Percentiles rank a stretch among this genome's conserved stretches.
Conservation (phyloP, 2,329 filamentous ascomycete species). For the Penicillium sp. region DNA sequence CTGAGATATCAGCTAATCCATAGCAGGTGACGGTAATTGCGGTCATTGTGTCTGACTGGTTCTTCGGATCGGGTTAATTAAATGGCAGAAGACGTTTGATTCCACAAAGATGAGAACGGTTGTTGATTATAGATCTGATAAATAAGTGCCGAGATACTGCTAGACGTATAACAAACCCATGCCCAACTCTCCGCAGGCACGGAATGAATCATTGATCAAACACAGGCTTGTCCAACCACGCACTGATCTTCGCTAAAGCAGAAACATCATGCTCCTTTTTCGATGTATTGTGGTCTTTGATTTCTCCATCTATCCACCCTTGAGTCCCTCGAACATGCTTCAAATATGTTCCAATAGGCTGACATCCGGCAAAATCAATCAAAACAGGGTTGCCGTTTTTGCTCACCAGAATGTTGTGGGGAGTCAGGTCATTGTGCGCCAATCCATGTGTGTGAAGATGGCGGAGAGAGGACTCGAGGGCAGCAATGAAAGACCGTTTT, state of each 20-base stretch:
- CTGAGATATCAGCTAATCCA: background rate
- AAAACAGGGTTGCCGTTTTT: constrained; percentile 24
- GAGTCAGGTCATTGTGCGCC: constrained; percentile 32
- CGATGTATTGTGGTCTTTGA: constrained; percentile 1
- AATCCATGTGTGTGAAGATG: constrained; percentile 27
- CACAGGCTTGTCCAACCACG: background rate
- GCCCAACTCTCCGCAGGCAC: background rate
- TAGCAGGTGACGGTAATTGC: background rate
- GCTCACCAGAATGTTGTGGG: constrained; percentile 28
- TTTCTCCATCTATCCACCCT: constrained; percentile 14
- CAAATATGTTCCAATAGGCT: constrained; percentile 32
- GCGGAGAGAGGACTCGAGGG: constrained; percentile 24
- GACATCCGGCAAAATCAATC: constrained; percentile 28
- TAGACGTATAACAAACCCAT: background rate
- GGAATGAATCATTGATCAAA: background rate
- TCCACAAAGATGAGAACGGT: background rate
- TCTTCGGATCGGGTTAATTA: too few relatives aligned
- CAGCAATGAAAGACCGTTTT: constrained; percentile 3
- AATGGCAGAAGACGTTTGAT: too few relatives aligned
- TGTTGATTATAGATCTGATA: background rate
- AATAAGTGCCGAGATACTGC: background rate
- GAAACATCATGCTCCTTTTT: background rate
- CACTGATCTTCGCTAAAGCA: constrained; percentile 1
- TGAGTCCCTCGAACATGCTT: constrained; percentile 44
- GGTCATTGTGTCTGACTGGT: background rate